Evolutionary conservation across 176 grass and related monocot genomes (phyloP).

Genomic region (Triticum timopheevii): DNA sequence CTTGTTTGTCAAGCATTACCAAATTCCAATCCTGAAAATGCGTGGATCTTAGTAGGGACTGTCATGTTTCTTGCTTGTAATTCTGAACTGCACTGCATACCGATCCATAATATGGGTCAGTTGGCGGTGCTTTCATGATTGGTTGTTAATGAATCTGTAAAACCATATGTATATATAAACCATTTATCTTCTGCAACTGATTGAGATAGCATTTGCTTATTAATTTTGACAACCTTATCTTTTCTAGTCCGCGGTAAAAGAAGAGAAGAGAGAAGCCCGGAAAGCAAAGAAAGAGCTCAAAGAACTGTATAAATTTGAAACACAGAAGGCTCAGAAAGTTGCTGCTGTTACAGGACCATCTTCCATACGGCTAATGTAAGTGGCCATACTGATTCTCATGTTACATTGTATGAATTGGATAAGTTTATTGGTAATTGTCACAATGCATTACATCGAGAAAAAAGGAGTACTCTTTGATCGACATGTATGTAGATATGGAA

Average conservation of each 20-base stretch:
- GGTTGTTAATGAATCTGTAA: not conserved
- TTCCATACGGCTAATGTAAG: constrained; percentile 79
- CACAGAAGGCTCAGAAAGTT: constrained; percentile 82
- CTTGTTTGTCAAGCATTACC: not conserved
- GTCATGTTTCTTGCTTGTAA: not conserved
- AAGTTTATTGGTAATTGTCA: not conserved
- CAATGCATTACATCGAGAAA: not conserved
- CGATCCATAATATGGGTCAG: not conserved
- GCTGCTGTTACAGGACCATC: constrained; percentile 85
- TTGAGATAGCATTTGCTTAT: constrained; percentile 1
- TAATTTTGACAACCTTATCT: constrained; percentile 15
- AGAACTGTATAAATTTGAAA: constrained; percentile 84
- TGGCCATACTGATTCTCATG: not conserved
- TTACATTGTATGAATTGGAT: not conserved
- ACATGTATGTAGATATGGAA: not conserved
- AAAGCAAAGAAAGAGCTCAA: constrained; percentile 91
- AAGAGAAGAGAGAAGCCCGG: constrained; percentile 78
- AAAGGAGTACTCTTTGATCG: not conserved
- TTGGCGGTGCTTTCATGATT: not conserved
- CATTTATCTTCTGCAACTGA: not conserved
- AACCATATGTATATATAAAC: not conserved
- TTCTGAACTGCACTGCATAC: not conserved
- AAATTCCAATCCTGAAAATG: not conserved
- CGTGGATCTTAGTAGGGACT: not conserved
- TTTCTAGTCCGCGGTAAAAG: constrained; percentile 70